Evolutionary conservation across 106 monocot species (phyloP), one percentile per base, ranked within the genome.

Genomic region (Phalaenopsis equestris): DNA sequence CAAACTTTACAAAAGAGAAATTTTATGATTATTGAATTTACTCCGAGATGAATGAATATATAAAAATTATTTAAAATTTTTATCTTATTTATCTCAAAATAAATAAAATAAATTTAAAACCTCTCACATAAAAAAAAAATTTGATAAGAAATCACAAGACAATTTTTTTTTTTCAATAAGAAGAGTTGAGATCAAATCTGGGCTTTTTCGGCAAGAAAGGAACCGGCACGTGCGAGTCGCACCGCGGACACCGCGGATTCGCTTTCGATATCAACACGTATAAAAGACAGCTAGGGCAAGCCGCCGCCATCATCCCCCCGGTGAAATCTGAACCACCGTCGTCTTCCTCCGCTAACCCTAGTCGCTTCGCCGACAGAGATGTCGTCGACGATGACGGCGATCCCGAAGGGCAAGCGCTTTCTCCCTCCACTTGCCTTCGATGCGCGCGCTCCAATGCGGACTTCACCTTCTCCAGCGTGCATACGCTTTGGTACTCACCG

Each of bases 261-360:
- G 9, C 41, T 73, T 81, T 87, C 10, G 93, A 83, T 46, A 96
- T 90, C 76, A 96, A 77, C 79, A 96, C 96, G 77, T 93, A 96
- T 3, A 87, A 72, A 55, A 96, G 86, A 79, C 96, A 96, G 15
- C 86, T 81, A 2, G 96, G 92, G 74, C 96, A 98, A 9, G 91
- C 98, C 6, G 96, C 90, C 23, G 94, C 96, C 75, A 82, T 68
- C 86, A 93, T 43, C 24, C 85, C 67, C 19, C 38, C 82, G 46
- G 70, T 52, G 55, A 78, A 48, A 3, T 80, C 78, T 49, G 76
- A 75, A 2, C 83, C 67, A 24, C 80, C 86, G 61, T 86, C 90
- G 24, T 73, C 80, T 41, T 23, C 77, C 77, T 79, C 78, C 56
- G 38, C 68, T 4, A 47, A 65, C 39, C 37, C 47, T 21, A 42